Base-by-base conservation (phyloP, 202 grass and related monocot genomes). In the Sporobolus alterniflorus region DNA sequence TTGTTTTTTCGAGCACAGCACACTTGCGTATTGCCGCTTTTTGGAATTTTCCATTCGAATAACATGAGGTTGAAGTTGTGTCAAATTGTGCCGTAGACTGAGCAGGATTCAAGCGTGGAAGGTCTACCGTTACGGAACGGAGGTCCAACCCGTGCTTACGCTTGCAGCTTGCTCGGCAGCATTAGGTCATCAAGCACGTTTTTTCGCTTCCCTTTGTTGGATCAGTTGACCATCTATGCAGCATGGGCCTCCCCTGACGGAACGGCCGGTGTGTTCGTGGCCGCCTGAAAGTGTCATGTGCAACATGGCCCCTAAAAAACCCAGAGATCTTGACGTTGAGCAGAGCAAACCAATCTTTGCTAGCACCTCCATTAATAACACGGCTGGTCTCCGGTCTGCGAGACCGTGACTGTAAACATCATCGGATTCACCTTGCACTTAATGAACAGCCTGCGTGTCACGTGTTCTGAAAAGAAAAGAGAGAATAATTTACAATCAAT, bases 181-280 rank as follows among this genome's bases (percentile, higher is more conserved):
- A 57, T 62, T 73, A 78, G 60, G 73, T 86, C 88, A 86, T 78
- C 31, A 29, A 77, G 67, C 88, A 78, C 73, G 48, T 36, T n/a
- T 73, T 32, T 40, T 25, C 16, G 43, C 18, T 5, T 15, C 43
- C 59, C 28, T 32, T 10, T 43, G 72, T 51, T 32, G 66, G 67
- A 61, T 56, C 72, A 29, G 73, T 77, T 86, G 88, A 86, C 78
- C 50, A 49, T 71, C 40, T 56, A 32, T 41, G 33, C 7, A 39
- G 34, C 40, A 50, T 36, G 49, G 41, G 73, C 67, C 42, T 67
- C 24, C 78, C 57, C 57, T 52, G 7, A 29, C 73, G 73, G 41
- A 86, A 90, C 67, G 73, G 78, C 57, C 10, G 30, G 18, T 67
- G 78, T 64, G 67, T 40, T 57, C 8, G 21, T 21, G 26, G 31